Percentiles rank a stretch among this genome's conserved stretches.
phyloP scores from a whole-genome alignment of 306 rosid genomes.

The Ormosia semicastrata region DNA sequence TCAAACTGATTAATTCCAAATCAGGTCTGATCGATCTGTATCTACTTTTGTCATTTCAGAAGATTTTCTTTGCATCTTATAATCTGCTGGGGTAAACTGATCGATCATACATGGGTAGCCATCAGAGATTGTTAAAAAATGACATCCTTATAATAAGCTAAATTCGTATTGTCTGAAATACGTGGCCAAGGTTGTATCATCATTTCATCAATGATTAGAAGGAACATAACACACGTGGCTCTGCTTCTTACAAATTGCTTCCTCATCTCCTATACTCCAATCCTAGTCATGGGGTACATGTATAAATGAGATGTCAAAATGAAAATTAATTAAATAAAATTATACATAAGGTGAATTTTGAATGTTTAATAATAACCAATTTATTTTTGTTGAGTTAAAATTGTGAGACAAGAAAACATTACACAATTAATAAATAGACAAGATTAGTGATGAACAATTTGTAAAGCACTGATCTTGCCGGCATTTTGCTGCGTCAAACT shows the following conservation, averaged over 20 bases:
- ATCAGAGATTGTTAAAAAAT: not conserved
- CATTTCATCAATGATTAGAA: slow-evolving; percentile 3
- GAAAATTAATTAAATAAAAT: not conserved
- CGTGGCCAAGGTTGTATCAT: slow-evolving; percentile 7
- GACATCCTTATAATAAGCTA: not conserved
- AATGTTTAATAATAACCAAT: not conserved
- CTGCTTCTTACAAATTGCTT: slow-evolving; percentile 9
- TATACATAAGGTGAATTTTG: not conserved
- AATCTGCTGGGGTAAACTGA: not conserved
- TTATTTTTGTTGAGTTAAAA: not conserved
- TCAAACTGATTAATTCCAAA: not conserved
- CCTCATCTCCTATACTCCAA: not conserved
- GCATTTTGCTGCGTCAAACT: not conserved
- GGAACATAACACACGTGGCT: slow-evolving; percentile 12
- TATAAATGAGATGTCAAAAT: not conserved
- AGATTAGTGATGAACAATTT: not conserved
- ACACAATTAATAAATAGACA: not conserved
- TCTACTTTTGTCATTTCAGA: not conserved
- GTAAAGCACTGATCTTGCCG: not conserved
- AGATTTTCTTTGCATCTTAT: not conserved
- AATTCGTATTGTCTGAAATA: not conserved
- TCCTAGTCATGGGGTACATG: not conserved
- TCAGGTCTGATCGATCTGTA: not conserved
- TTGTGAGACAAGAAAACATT: not conserved
- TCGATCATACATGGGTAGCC: not conserved